Evolutionary conservation across 73 alveolate species (phyloP).

Genomic region (Paramecium caudatum): DNA sequence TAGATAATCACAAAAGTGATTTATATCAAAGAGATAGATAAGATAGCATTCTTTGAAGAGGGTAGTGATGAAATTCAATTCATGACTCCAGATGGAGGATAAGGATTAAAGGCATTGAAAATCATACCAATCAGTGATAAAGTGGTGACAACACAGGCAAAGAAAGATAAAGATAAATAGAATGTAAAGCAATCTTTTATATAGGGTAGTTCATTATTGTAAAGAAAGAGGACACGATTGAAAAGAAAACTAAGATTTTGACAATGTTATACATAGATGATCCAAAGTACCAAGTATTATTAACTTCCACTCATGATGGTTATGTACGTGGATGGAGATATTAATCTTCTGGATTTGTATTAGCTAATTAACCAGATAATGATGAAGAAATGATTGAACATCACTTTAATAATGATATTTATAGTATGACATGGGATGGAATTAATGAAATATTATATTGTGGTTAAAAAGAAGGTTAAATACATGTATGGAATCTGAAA

Average conservation of each 20-base stretch:
- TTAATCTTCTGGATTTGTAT: constrained; percentile 71
- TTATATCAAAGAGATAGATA: constrained; percentile 81
- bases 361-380: constrained; percentile 74
- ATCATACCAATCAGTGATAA: constrained; percentile 80
- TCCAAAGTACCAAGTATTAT: constrained; percentile 76
- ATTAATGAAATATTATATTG: constrained; percentile 82
- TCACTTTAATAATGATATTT: constrained; percentile 80
- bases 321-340: constrained; percentile 86
- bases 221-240: constrained; percentile 63
- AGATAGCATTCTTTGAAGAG: constrained; percentile 87
- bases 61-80: constrained; percentile 86
- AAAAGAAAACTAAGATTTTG: constrained; percentile 69
- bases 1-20: constrained; percentile 80
- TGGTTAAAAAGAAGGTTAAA: constrained; percentile 87
- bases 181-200: neutral
- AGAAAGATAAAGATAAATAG: constrained; percentile 74
- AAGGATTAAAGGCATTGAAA: constrained; percentile 82
- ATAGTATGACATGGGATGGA: constrained; percentile 90
- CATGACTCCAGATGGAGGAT: constrained; percentile 86
- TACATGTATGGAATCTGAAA: constrained; percentile 88
- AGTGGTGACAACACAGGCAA: constrained; percentile 52
- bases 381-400: constrained; percentile 82
- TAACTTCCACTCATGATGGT: constrained; percentile 87
- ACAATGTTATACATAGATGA: constrained; percentile 78
- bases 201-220: constrained; percentile 41